Evolutionary conservation across 2,329 filamentous ascomycete species (phyloP).

Genomic region (Anthostomella pinea): DNA sequence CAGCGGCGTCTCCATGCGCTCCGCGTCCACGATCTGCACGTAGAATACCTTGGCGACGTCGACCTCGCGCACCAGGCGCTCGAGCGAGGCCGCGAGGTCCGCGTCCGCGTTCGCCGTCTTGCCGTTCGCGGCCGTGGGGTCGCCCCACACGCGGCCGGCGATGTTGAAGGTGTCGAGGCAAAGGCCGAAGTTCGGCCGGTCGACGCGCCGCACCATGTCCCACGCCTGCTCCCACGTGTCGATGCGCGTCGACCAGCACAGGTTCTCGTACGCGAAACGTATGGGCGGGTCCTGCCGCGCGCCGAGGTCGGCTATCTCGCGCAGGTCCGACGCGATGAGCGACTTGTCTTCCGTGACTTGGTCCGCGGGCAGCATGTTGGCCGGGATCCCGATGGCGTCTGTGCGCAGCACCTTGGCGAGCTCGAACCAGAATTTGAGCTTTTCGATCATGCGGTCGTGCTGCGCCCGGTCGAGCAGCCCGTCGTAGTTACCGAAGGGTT

Average conservation of each 20-base stretch:
- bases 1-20: slow-evolving; percentile 57
- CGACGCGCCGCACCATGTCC: slow-evolving; percentile 61
- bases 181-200: slow-evolving; percentile 68
- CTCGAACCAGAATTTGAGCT: slow-evolving; percentile 68
- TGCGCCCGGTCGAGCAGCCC: slow-evolving; percentile 61
- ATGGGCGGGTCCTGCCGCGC: slow-evolving; percentile 52
- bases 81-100: slow-evolving; percentile 51
- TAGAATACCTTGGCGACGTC: slow-evolving; percentile 67
- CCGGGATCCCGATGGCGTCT: slow-evolving; percentile 70
- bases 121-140: slow-evolving; percentile 54
- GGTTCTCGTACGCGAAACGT: slow-evolving; percentile 68
- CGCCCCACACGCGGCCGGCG: slow-evolving; percentile 65
- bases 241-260: slow-evolving; percentile 67
- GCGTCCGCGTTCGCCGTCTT: slow-evolving; percentile 51
- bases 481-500: slow-evolving; percentile 76
- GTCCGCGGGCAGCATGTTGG: slow-evolving; percentile 57
- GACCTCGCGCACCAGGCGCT: slow-evolving; percentile 49
- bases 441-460: slow-evolving; percentile 55
- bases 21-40: slow-evolving; percentile 72
- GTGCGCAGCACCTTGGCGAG: slow-evolving; percentile 62
- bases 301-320: slow-evolving; percentile 64
- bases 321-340: slow-evolving; percentile 60
- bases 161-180: slow-evolving; percentile 79
- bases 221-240: slow-evolving; percentile 70
- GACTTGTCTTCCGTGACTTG: slow-evolving; percentile 45